A percentile compares a stretch with the other conserved stretches of the same genome.
phyloP scores from a whole-genome alignment of 208 protist species.

The Phytomonas sp. region DNA sequence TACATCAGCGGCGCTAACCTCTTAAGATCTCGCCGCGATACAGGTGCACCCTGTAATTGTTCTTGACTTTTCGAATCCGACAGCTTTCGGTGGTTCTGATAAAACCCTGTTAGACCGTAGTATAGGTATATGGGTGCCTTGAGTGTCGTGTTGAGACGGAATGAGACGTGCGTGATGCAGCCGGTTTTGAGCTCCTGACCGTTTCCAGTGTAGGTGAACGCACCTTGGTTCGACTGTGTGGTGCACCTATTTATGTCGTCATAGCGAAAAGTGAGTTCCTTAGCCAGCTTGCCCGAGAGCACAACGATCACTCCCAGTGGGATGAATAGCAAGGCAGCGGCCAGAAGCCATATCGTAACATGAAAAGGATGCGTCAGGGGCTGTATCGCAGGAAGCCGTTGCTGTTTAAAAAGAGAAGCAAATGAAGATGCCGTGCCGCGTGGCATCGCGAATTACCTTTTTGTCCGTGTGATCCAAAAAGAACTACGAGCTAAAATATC shows the following conservation, averaged over 20 bases:
- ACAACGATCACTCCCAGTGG: slow-evolving; percentile 87
- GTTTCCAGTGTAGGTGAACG: slow-evolving; percentile 33
- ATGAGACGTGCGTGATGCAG: slow-evolving; percentile 46
- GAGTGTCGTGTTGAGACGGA: slow-evolving; percentile 57
- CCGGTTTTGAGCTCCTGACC: slow-evolving; percentile 27
- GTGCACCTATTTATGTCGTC: slow-evolving; percentile 54
- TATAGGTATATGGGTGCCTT: slow-evolving; percentile 94
- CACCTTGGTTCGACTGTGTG: slow-evolving; percentile 20
- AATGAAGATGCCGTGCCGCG: slow-evolving; percentile 12
- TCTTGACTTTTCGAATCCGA: slow-evolving; percentile 56
- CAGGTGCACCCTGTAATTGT: slow-evolving; percentile 54
- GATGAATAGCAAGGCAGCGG: slow-evolving; percentile 89
- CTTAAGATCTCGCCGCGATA: slow-evolving; percentile 14
- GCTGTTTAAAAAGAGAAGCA: slow-evolving; percentile 83
- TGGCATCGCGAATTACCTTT: neutral
- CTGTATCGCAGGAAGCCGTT: slow-evolving; percentile 94
- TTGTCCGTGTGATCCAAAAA: neutral
- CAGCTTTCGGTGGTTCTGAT: slow-evolving; percentile 97
- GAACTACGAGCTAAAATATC: neutral
- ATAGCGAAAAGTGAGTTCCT: slow-evolving; percentile 68
- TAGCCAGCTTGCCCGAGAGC: slow-evolving; percentile 49
- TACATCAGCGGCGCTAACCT: slow-evolving; percentile 44
- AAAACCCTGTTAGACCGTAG: slow-evolving; percentile 97
- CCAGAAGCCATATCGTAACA: slow-evolving; percentile 87
- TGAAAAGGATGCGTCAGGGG: slow-evolving; percentile 91